Base-by-base conservation (phyloP, 2,329 filamentous ascomycete species). In the Fusarium sp. region DNA sequence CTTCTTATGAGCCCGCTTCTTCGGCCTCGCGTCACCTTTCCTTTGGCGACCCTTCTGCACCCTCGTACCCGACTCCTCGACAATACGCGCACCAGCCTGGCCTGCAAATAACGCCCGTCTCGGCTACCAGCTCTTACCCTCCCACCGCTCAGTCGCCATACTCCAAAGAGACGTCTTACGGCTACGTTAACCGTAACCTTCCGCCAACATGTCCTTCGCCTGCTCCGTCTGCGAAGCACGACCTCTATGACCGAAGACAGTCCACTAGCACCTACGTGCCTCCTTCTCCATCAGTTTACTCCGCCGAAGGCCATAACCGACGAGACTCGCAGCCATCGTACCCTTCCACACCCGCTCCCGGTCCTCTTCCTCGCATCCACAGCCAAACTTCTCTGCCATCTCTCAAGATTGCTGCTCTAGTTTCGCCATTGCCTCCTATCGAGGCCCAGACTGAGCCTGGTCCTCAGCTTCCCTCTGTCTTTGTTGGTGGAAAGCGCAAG, bases 61-160 rank as follows among this genome's bases (percentile, higher is more conserved):
- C 76, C 73, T 69, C 84, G 72, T 69, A 84, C 53, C 66, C 75
- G 13, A 58, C 74, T n/a, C 74, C 78, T 58, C 75, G 74, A 46
- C 76, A 74, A 20, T 86, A 85, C 66, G 60, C 72, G 28, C 78
- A 80, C 42, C 78, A 82, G 39, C 76, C 77, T 44, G 63, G 72
- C 28, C 58, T 70, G 3, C 77, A 81, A 58, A 76, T 76, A 58
- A 77, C 73, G 63, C 80, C 81, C 6, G 69, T 77, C 4, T 78
- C 79, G 13, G 75, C 80, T 17, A 74, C 74, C 24, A 72, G 76
- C 3, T 74, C 78, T 3, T 81, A 81, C 33, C 71, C 78, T 20
- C 71, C 79, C 1, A 55, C 78, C 42, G 75, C 79, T n/a, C 78
- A 81, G 13, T 80, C 81, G n/a, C 79, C 82, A 3, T 83, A 84